These are phyloP conservation scores for Secale cereale DNA, from an alignment of 176 grass and related monocot species.

Conservation along the genomic window DNA sequence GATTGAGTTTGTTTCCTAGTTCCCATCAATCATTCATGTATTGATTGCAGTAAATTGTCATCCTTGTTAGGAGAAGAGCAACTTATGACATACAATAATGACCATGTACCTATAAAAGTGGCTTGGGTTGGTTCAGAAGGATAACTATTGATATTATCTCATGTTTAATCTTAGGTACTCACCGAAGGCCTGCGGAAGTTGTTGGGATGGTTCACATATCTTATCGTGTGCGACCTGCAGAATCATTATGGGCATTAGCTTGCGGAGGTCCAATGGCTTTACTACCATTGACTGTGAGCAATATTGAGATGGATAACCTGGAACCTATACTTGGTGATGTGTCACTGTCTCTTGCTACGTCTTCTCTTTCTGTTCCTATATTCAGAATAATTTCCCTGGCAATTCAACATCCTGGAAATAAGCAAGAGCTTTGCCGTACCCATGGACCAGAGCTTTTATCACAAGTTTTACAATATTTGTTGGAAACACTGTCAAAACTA, in stretches of 20 bases:
- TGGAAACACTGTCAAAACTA: slow-evolving; percentile 63
- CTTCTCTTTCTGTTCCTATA: slow-evolving; percentile 85
- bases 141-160: slow-evolving; percentile 40
- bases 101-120: background rate
- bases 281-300: slow-evolving; percentile 86
- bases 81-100: background rate
- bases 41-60: background rate
- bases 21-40: slow-evolving; percentile 1
- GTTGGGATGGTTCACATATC: slow-evolving; percentile 87
- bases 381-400: slow-evolving; percentile 92
- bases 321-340: slow-evolving; percentile 82
- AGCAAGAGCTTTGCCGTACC: slow-evolving; percentile 63
- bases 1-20: background rate
- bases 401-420: slow-evolving; percentile 77
- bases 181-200: slow-evolving; percentile 82
- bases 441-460: slow-evolving; percentile 76
- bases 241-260: slow-evolving; percentile 93
- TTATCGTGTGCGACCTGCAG: slow-evolving; percentile 63
- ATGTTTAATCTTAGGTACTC: slow-evolving; percentile 72
- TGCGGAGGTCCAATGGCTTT: slow-evolving; percentile 91
- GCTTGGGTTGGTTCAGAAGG: slow-evolving; percentile 7
- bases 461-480: slow-evolving; percentile 62
- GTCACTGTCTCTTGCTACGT: slow-evolving; percentile 62
- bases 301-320: slow-evolving; percentile 83
- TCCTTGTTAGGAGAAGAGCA: background rate